Evolutionary conservation across 2,329 filamentous ascomycete species (phyloP).

Genomic region (Orbilia oligospora): DNA sequence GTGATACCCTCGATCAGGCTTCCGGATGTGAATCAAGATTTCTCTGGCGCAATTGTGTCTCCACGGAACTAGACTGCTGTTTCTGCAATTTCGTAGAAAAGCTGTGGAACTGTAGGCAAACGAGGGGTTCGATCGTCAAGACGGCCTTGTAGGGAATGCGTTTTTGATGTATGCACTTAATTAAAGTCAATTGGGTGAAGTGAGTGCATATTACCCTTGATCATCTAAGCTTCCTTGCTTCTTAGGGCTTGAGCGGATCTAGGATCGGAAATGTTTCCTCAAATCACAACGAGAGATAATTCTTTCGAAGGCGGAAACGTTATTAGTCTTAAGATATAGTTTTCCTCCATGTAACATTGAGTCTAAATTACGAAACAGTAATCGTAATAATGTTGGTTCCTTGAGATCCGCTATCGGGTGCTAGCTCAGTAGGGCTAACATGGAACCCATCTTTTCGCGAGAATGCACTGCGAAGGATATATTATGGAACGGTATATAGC

Average conservation of each 20-base stretch:
- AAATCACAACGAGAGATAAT: not conserved
- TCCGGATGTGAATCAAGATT: constrained; percentile 6
- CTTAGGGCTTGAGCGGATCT: constrained; percentile 11
- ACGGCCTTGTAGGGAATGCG: constrained; percentile 14
- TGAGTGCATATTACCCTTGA: constrained; percentile 16
- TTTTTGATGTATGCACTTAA: constrained; percentile 2
- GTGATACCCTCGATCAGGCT: not conserved
- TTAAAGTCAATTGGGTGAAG: constrained; percentile 5
- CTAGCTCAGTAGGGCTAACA: not conserved
- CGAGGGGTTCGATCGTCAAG: not conserved
- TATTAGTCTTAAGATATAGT: not conserved
- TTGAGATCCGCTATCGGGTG: not conserved
- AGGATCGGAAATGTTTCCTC: constrained; percentile 14
- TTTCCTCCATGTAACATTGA: not conserved
- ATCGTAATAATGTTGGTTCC: not conserved
- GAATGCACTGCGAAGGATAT: not conserved
- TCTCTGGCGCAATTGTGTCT: constrained; percentile 16
- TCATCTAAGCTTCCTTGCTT: constrained; percentile 7
- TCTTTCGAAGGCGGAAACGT: not conserved
- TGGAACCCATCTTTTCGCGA: not conserved
- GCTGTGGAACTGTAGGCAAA: not conserved
- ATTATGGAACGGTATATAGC: not conserved
- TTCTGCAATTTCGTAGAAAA: not conserved
- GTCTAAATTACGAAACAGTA: not conserved
- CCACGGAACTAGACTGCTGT: not conserved